phyloP scores from a whole-genome alignment of 495 filamentous ascomycete species.

The Zalerion maritima region DNA sequence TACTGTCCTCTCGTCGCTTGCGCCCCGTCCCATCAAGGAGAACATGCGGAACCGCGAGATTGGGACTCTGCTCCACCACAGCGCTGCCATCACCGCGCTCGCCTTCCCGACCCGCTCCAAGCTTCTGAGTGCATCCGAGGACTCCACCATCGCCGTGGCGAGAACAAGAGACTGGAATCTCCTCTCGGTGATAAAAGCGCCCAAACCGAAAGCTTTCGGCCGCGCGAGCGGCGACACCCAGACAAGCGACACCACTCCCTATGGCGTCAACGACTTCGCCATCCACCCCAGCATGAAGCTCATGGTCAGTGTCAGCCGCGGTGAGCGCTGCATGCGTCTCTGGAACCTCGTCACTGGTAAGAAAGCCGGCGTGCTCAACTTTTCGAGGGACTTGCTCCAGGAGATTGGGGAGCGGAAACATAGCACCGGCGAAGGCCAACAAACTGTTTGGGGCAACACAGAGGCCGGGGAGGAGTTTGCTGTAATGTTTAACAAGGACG shows the following conservation, averaged over 20 bases:
- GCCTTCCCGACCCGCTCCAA: constrained; percentile 78
- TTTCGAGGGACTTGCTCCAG: constrained; percentile 49
- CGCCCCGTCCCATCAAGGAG: constrained; percentile 54
- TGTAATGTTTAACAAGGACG: constrained; percentile 77
- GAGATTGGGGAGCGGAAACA: constrained; percentile 62
- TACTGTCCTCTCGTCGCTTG: constrained; percentile 41
- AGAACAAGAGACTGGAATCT: constrained; percentile 80
- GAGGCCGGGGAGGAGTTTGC: constrained; percentile 59
- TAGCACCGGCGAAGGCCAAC: constrained; percentile 68
- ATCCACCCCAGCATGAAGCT: constrained; percentile 93
- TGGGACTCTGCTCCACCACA: constrained; percentile 75
- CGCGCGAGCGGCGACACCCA: constrained; percentile 85
- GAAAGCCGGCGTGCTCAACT: constrained; percentile 84
- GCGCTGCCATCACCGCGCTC: constrained; percentile 60
- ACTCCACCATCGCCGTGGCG: constrained; percentile 76
- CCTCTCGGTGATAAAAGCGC: constrained; percentile 80
- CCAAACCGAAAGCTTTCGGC: constrained; percentile 67
- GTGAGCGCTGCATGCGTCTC: constrained; percentile 78
- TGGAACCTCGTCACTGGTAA: constrained; percentile 97
- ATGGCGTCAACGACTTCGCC: constrained; percentile 90
- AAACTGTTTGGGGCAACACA: constrained; percentile 62
- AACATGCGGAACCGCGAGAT: constrained; percentile 80
- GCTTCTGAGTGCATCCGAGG: constrained; percentile 68
- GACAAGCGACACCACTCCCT: constrained; percentile 61
- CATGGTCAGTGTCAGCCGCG: constrained; percentile 78